phyloP scores from a whole-genome alignment of 805 yeast species.

The Lipomyces yamadae region DNA sequence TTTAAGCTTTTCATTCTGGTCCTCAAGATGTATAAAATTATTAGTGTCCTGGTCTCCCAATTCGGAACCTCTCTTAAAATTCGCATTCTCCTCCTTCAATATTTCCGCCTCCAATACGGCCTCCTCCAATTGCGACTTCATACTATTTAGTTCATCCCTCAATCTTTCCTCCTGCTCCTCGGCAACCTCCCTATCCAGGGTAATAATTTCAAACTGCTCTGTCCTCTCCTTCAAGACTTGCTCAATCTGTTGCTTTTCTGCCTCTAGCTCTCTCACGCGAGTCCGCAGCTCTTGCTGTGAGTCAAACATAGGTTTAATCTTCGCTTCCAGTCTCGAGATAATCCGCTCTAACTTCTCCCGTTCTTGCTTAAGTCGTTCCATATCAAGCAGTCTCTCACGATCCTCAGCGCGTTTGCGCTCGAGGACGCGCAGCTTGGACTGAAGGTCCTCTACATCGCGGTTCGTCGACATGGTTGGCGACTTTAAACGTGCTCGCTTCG shows the following conservation, averaged over 20 bases:
- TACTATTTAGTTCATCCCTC: constrained; percentile 38
- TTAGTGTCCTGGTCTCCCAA: constrained; percentile 3
- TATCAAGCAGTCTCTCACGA: constrained; percentile 31
- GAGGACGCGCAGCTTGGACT: constrained; percentile 29
- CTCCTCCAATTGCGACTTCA: constrained; percentile 36
- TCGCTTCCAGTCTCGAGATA: constrained; percentile 42
- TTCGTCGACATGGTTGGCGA: background rate
- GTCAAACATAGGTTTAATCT: constrained; percentile 43
- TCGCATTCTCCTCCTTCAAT: constrained; percentile 40
- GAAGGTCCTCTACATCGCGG: constrained; percentile 16
- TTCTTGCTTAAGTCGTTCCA: constrained; percentile 37
- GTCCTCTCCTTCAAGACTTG: constrained; percentile 33
- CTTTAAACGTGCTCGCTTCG: too few species aligned
- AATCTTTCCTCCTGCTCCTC: constrained; percentile 44
- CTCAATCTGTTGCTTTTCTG: constrained; percentile 33
- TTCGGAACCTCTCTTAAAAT: constrained; percentile 9
- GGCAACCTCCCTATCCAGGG: constrained; percentile 47
- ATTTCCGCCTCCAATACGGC: constrained; percentile 41
- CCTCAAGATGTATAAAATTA: constrained; percentile 31
- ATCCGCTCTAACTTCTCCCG: constrained; percentile 39
- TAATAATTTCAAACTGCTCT: constrained; percentile 45
- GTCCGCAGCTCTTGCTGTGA: constrained; percentile 40
- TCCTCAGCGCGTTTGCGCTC: constrained; percentile 41
- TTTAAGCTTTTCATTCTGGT: constrained; percentile 52
- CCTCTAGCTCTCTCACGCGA: constrained; percentile 34